These are phyloP conservation scores for Trichosporon sp. DNA, from an alignment of 1,284 basidiomycete species.

Conservation along the genomic window DNA sequence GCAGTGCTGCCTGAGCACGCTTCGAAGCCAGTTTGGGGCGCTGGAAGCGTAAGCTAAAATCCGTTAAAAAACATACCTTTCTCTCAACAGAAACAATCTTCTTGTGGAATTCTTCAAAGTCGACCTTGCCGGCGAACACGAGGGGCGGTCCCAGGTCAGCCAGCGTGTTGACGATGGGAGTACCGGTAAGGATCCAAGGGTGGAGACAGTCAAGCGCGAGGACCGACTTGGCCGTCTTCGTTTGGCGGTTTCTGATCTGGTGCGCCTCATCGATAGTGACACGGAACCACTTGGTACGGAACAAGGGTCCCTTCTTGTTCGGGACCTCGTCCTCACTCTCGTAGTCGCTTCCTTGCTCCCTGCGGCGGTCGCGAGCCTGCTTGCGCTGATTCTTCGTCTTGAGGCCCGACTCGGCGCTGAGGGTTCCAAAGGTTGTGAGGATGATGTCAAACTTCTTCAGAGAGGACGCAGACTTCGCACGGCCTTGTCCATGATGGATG, in stretches of 20 bases:
- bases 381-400: slow-evolving; percentile 35
- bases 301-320: slow-evolving; percentile 46
- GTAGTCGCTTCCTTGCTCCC: slow-evolving; percentile 25
- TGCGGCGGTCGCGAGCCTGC: slow-evolving; percentile 21
- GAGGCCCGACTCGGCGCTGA: slow-evolving; percentile 39
- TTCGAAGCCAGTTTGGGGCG: slow-evolving; percentile 47
- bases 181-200: slow-evolving; percentile 53
- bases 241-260: slow-evolving; percentile 46
- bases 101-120: slow-evolving; percentile 43
- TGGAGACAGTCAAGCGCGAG: slow-evolving; percentile 43
- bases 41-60: not conserved
- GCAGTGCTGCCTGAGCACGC: slow-evolving; percentile 49
- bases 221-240: slow-evolving; percentile 43
- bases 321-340: slow-evolving; percentile 30
- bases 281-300: slow-evolving; percentile 52
- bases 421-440: slow-evolving; percentile 50
- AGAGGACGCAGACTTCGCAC: slow-evolving; percentile 38
- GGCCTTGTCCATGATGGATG: slow-evolving; percentile 53
- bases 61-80: slow-evolving; percentile 19
- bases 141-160: slow-evolving; percentile 38
- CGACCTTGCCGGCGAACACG: slow-evolving; percentile 43
- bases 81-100: slow-evolving; percentile 41
- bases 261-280: slow-evolving; percentile 58
- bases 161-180: slow-evolving; percentile 44
- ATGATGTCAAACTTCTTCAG: slow-evolving; percentile 54